Evolutionary conservation across 2,329 filamentous ascomycete species (phyloP).

Genomic region (Pestalotiopsis sp.): DNA sequence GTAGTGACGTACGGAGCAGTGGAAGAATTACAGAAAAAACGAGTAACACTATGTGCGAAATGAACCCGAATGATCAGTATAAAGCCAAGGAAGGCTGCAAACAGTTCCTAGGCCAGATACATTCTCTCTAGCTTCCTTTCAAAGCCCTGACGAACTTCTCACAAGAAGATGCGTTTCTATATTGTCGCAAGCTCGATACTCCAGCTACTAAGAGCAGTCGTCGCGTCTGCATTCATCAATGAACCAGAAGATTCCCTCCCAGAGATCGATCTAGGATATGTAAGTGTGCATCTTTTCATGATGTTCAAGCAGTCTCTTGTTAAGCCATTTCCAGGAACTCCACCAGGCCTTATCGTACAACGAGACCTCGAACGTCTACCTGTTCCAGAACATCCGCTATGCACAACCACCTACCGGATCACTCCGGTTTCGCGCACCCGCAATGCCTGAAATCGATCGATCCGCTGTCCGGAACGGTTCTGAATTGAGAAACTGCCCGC

Average conservation of each 20-base stretch:
- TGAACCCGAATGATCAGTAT: not conserved
- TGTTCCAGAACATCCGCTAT: constrained; percentile 45
- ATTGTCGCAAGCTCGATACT: not conserved
- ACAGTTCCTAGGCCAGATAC: not conserved
- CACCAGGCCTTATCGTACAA: constrained; percentile 1
- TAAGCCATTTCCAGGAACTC: not conserved
- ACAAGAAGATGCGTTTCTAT: not conserved
- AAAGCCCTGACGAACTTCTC: not conserved
- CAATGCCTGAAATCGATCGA: not conserved
- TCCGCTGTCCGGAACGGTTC: not conserved
- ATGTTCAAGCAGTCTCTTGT: not conserved
- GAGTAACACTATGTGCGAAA: not conserved
- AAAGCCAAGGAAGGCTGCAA: not conserved
- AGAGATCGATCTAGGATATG: not conserved
- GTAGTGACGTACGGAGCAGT: not conserved
- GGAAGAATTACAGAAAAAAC: not conserved
- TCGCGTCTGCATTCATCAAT: not conserved
- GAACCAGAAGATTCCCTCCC: not conserved
- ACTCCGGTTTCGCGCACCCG: constrained; percentile 29
- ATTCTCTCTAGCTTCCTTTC: not conserved
- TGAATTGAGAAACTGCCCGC: not conserved
- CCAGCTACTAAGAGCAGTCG: not conserved
- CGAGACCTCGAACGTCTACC: not conserved
- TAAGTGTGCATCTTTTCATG: not conserved
- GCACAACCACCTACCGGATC: constrained; percentile 42